A percentile compares a stretch with the other conserved stretches of the same genome.
Evolutionary conservation across 2,329 filamentous ascomycete species (phyloP).

Genomic region (Delphinella strobiligena): DNA sequence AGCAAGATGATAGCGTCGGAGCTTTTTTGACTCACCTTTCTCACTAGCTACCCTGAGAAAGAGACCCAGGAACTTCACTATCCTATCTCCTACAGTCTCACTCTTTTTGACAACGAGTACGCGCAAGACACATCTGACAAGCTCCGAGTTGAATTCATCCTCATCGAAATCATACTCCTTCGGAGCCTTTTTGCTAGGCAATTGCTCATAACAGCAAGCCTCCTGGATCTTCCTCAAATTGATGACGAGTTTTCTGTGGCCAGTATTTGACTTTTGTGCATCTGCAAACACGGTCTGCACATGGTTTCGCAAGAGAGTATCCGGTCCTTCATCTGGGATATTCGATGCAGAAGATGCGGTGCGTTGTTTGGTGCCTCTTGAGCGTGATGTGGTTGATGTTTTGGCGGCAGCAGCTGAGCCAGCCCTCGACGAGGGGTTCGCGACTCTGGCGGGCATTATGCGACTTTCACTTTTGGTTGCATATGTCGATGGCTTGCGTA

Average conservation of each 20-base stretch:
- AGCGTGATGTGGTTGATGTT: no score
- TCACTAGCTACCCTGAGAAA: conserved; percentile 62
- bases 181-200: conserved; percentile 38
- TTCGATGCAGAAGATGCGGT: conserved; percentile 23
- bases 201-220: conserved; percentile 52
- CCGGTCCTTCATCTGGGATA: conserved; percentile 59
- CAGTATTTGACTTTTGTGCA: conserved; percentile 75
- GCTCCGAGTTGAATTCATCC: conserved; percentile 75
- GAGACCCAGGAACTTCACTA: conserved; percentile 74
- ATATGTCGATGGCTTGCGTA: no score
- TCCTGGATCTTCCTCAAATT: conserved; percentile 86
- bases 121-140: conserved; percentile 69
- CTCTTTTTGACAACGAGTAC: conserved; percentile 84
- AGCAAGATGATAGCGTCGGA: no score
- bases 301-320: conserved; percentile 59
- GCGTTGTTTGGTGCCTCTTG: conserved; percentile 10
- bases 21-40: no score
- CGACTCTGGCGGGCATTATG: conserved; percentile 21
- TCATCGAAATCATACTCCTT: conserved; percentile 61
- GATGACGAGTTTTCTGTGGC: conserved; percentile 80
- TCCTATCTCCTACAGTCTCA: conserved; percentile 74
- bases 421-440: conserved; percentile 5
- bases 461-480: not conserved
- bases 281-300: conserved; percentile 50
- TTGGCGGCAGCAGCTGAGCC: conserved; percentile 8